A percentile compares a stretch with the other conserved stretches of the same genome.
Evolutionary conservation across 768 basidiomycete genomes (phyloP).

Genomic region (Asterophora lycoperdoides): DNA sequence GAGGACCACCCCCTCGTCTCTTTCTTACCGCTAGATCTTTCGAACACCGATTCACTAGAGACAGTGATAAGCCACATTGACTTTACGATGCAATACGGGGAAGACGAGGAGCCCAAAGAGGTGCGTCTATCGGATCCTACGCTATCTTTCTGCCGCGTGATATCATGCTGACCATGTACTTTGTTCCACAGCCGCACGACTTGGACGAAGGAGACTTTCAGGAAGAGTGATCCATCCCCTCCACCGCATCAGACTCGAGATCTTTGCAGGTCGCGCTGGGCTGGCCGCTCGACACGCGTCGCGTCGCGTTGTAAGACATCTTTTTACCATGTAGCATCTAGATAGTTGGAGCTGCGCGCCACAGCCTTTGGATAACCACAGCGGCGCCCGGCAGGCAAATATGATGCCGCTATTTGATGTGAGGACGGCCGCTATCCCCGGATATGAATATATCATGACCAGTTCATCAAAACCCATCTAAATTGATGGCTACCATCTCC

Average conservation of each 20-base stretch:
- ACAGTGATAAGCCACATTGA: slow-evolving; percentile 93
- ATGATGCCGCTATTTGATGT: no score
- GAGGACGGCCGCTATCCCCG: no score
- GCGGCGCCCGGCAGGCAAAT: neutral
- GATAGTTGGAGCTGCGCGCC: no score
- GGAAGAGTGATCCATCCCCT: slow-evolving; percentile 26
- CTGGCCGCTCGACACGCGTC: no score
- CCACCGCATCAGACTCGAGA: no score
- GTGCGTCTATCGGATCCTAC: slow-evolving; percentile 34
- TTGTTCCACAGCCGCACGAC: slow-evolving; percentile 68
- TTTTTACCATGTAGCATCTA: no score
- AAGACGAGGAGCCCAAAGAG: slow-evolving; percentile 97
- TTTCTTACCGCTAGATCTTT: slow-evolving; percentile 91
- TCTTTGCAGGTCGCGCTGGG: no score
- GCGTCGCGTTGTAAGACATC: neutral
- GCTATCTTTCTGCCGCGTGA: slow-evolving; percentile 2
- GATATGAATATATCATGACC: neutral
- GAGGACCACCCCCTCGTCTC: slow-evolving; percentile 98
- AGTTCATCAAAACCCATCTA: no score
- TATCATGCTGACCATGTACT: slow-evolving; percentile 13
- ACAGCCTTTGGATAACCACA: no score
- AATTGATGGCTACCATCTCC: no score
- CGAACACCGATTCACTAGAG: slow-evolving; percentile 84
- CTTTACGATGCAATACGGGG: slow-evolving; percentile 97
- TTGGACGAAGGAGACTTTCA: slow-evolving; percentile 91